Evolutionary conservation across 2,329 filamentous ascomycete genomes (phyloP).

Genomic region (Sporothrix humicola): DNA sequence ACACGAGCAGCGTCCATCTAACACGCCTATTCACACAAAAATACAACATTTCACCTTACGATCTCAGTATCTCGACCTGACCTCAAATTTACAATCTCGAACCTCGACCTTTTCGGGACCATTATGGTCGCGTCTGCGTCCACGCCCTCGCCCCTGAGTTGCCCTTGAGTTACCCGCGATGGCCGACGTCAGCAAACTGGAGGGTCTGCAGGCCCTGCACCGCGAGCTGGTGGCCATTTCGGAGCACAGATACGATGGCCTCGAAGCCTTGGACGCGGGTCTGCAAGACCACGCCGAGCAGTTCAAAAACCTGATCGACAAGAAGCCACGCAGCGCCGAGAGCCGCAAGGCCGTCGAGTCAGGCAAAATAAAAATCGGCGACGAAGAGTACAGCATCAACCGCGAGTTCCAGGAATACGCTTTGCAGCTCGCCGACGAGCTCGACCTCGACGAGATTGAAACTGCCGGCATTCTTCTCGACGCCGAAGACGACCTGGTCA

Average conservation of each 20-base stretch:
- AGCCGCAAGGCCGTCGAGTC: constrained; percentile 74
- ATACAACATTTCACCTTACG: neutral
- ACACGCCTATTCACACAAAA: neutral
- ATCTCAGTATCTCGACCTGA: neutral
- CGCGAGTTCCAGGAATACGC: constrained; percentile 84
- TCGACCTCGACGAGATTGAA: constrained; percentile 88
- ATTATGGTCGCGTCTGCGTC: constrained; percentile 36
- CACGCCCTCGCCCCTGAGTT: constrained; percentile 29
- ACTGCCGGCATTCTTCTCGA: constrained; percentile 78
- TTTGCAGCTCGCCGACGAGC: constrained; percentile 81
- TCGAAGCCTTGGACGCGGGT: constrained; percentile 72
- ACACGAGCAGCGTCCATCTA: no score
- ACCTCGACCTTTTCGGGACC: neutral
- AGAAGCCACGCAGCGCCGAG: constrained; percentile 72
- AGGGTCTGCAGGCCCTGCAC: constrained; percentile 81
- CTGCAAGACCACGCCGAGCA: constrained; percentile 70
- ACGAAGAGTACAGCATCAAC: constrained; percentile 79
- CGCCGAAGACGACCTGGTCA: constrained; percentile 70
- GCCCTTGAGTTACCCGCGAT: constrained; percentile 54
- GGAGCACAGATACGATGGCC: constrained; percentile 65
- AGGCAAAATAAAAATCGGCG: constrained; percentile 75
- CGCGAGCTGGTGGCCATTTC: constrained; percentile 79
- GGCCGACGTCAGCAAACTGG: constrained; percentile 75
- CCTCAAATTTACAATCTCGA: neutral
- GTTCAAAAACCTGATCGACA: constrained; percentile 75